Conservation (phyloP, 2,329 filamentous ascomycete genomes). For the Magnaporthiopsis incrustans region DNA sequence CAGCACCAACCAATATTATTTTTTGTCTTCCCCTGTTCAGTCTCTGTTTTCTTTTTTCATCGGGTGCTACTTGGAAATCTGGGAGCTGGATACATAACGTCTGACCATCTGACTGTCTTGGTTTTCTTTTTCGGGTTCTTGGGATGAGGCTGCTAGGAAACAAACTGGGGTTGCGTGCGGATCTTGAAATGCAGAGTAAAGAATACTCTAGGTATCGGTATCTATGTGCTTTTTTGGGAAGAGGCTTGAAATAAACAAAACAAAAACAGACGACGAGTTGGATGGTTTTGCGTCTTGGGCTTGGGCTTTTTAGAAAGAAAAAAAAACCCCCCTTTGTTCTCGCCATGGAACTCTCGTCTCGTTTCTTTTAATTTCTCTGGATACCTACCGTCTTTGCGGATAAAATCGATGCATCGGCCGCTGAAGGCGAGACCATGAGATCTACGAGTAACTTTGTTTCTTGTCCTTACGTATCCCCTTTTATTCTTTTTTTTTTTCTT, state of each 20-base stretch:
- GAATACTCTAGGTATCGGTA: too few species aligned
- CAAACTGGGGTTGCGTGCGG: too few species aligned
- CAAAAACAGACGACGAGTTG: not conserved
- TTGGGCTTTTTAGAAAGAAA: not conserved
- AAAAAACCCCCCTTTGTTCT: too few species aligned
- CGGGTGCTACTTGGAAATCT: constrained; percentile 1
- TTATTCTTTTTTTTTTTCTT: constrained; percentile 6
- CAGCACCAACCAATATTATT: not conserved
- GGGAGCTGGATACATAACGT: too few species aligned
- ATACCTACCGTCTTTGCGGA: not conserved
- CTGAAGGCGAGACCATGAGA: not conserved
- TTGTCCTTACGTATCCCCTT: not conserved
- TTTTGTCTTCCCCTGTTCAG: constrained; percentile 7
- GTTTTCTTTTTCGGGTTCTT: too few species aligned
- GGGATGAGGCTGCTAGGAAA: too few species aligned
- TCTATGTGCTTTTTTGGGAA: not conserved
- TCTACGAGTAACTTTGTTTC: not conserved
- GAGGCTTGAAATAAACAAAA: not conserved
- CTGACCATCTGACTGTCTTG: too few species aligned
- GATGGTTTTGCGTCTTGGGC: not conserved
- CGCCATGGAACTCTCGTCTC: not conserved
- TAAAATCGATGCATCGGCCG: not conserved
- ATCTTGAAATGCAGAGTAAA: too few species aligned
- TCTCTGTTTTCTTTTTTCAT: constrained; percentile 9
- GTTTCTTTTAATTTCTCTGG: not conserved